These are phyloP conservation scores for Dalbergia cochinchinensis DNA, from an alignment of 306 rosid genomes.

Conservation along the genomic window DNA sequence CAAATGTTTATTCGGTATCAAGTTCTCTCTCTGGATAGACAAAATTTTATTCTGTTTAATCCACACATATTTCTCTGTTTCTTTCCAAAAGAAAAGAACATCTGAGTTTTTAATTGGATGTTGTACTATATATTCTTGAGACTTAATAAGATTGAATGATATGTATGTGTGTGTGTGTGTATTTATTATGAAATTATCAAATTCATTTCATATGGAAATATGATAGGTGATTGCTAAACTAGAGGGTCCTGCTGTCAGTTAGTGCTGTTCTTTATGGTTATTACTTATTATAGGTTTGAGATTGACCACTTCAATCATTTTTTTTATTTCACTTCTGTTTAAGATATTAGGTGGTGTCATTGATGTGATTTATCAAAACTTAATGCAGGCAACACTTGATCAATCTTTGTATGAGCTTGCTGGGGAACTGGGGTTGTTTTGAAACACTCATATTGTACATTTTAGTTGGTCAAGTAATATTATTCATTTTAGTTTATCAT, in stretches of 20 bases:
- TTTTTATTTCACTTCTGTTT: constrained; percentile 1
- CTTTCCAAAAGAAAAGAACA: neutral
- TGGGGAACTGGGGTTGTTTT: constrained; percentile 85
- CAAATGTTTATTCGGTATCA: neutral
- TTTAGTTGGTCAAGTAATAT: constrained; percentile 41
- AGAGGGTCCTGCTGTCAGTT: constrained; percentile 98
- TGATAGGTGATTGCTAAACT: constrained; percentile 96
- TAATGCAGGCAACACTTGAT: constrained; percentile 88
- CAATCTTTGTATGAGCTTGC: constrained; percentile 98
- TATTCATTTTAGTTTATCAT: constrained; percentile 23
- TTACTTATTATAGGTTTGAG: constrained; percentile 81
- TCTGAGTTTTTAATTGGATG: neutral
- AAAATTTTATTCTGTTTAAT: constrained; percentile 7
- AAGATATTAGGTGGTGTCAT: constrained; percentile 21
- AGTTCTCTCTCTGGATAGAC: constrained; percentile 8
- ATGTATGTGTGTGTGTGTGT: neutral
- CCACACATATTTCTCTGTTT: constrained; percentile 5
- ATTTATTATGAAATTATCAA: constrained; percentile 8
- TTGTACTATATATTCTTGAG: constrained; percentile 19
- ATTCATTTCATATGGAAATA: constrained; percentile 45
- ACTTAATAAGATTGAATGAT: constrained; percentile 14
- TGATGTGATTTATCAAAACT: constrained; percentile 46
- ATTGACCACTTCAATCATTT: constrained; percentile 20
- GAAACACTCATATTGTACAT: constrained; percentile 20
- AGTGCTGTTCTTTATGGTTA: constrained; percentile 90